Base-by-base conservation (phyloP, 192 early-diverging fungal species). In the Linnemannia hyalina region DNA sequence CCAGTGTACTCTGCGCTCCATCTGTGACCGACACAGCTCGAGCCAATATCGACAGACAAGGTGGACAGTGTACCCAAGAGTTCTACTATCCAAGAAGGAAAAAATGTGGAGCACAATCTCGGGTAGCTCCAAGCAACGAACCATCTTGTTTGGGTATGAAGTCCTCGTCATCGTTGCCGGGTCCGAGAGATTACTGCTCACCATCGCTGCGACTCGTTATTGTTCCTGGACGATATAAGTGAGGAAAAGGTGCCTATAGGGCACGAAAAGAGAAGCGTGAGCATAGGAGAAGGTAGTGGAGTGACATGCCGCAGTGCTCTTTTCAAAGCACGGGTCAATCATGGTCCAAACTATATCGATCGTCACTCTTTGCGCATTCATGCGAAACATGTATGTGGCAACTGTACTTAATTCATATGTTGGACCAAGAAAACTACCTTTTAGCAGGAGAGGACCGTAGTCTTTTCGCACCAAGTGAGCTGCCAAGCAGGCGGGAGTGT, bases 51-150 rank as follows among this genome's bases (percentile, higher is more conserved):
- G 26, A 15, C 60, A 65, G 3, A 65, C 60, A 65, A 65, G 29
- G 26, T 32, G 26, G 2, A 65, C 60, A 13, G 60, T 65, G 0
- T 65, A 29, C 0, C 60, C 29, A 16, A 65, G 60, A 29, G 60
- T 65, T 26, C 26, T 9, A 10, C 32, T 32, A 29, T 65, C 60
- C 29, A 65, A 4, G 29, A 65, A 65, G 29, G 60, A 65, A 65
- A 65, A 65, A 29, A 65, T 65, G 60, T 65, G 60, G 29, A 32
- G 60, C 60, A 65, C 32, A 35, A 65, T 65, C 29, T 65, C 60
- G 29, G 60, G 60, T 32, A 65, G 60, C 10, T 65, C 60, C 60
- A 65, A 32, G 26, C 60, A 65, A n/a, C 60, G 60, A 65, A 29
- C 26, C 29, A 65, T 29, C 60, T 65, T 65, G 26, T 32, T 65